Evolutionary conservation across 345 rosid species (phyloP).

Genomic region (Odontarrhena argentea): DNA sequence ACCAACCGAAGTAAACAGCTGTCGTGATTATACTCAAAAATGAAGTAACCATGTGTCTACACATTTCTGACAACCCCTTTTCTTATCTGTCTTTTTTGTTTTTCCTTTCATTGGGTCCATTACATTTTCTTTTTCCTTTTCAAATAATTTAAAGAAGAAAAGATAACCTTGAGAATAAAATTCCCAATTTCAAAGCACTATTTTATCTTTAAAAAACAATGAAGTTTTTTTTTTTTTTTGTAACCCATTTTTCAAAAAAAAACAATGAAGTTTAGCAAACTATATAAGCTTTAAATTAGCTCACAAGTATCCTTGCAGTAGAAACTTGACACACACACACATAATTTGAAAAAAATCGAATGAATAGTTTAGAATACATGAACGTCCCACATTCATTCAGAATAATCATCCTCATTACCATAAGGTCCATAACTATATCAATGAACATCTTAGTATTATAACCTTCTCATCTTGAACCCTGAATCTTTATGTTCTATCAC

Average conservation of each 20-base stretch:
- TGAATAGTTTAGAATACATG: slow-evolving; percentile 9
- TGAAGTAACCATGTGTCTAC: slow-evolving; percentile 38
- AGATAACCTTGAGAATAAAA: not conserved
- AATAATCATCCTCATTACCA: slow-evolving; percentile 71
- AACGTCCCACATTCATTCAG: slow-evolving; percentile 51
- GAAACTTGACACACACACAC: slow-evolving; percentile 2
- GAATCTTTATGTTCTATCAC: slow-evolving; percentile 65
- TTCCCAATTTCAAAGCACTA: no score
- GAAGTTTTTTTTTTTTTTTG: no score
- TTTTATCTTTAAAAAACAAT: no score
- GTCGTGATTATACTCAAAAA: slow-evolving; percentile 31
- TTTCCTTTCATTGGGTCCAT: slow-evolving; percentile 9
- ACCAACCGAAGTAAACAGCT: slow-evolving; percentile 36
- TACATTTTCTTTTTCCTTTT: not conserved
- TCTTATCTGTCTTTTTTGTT: slow-evolving; percentile 34
- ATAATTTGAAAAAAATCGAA: not conserved
- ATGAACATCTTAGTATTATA: slow-evolving; percentile 54
- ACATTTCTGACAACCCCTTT: slow-evolving; percentile 42
- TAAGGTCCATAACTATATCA: slow-evolving; percentile 64
- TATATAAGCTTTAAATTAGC: no score
- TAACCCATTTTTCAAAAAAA: no score
- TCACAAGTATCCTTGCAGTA: not conserved
- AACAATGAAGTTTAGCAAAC: no score
- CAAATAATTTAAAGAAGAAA: not conserved
- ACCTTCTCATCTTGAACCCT: slow-evolving; percentile 58